Evolutionary conservation across 495 filamentous ascomycete species (phyloP).

Genomic region (Penicillium coprophilum): DNA sequence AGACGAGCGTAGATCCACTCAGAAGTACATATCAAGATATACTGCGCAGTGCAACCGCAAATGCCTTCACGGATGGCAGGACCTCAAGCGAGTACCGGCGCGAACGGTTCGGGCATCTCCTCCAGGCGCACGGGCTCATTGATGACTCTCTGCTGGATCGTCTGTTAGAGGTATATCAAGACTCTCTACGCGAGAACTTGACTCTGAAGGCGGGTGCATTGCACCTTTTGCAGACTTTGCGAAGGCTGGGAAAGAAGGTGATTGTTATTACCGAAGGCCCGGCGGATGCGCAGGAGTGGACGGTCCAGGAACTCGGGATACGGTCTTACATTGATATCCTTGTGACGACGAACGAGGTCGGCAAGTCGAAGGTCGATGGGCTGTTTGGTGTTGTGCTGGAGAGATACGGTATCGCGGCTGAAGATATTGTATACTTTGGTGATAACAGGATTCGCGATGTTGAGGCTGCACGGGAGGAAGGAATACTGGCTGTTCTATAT

Average conservation of each 20-base stretch:
- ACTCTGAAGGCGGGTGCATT: slow-evolving; percentile 29
- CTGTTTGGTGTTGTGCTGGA: slow-evolving; percentile 34
- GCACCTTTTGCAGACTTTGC: slow-evolving; percentile 24
- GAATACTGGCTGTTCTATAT: slow-evolving; percentile 36
- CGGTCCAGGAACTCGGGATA: slow-evolving; percentile 31
- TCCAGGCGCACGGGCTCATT: slow-evolving; percentile 20
- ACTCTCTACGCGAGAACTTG: slow-evolving; percentile 20
- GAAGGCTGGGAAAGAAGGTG: slow-evolving; percentile 29
- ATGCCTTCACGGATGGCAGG: slow-evolving; percentile 39
- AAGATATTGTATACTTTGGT: slow-evolving; percentile 36
- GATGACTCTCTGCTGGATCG: slow-evolving; percentile 1
- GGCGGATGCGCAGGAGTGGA: slow-evolving; percentile 43
- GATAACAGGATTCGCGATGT: slow-evolving; percentile 36
- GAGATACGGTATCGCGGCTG: slow-evolving; percentile 23
- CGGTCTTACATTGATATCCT: slow-evolving; percentile 34
- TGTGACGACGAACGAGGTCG: slow-evolving; percentile 37
- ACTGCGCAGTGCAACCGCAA: slow-evolving; percentile 29
- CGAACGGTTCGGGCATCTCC: slow-evolving; percentile 35
- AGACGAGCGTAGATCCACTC: slow-evolving; percentile 17
- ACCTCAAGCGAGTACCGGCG: slow-evolving; percentile 38
- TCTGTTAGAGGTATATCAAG: slow-evolving; percentile 29
- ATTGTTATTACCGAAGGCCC: slow-evolving; percentile 41
- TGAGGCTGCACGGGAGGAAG: slow-evolving; percentile 21
- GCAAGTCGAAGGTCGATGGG: slow-evolving; percentile 36
- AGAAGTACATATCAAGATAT: slow-evolving; percentile 26